Evolutionary conservation across 257 asterid genomes (phyloP).

Genomic region (Buddleja alternifolia): DNA sequence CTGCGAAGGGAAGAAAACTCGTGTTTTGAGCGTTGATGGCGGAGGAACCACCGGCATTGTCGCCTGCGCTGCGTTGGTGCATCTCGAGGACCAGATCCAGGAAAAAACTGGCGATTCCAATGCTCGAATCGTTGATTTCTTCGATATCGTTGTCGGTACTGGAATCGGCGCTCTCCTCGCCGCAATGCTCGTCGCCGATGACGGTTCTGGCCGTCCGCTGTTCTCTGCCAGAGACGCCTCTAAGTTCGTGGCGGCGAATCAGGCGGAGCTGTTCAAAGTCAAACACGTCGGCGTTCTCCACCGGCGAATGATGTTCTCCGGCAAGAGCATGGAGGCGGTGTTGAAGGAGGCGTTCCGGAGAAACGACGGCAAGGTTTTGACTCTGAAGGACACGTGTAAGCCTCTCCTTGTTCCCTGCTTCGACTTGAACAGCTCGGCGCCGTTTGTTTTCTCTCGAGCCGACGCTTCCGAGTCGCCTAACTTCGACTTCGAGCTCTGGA

Average conservation of each 20-base stretch:
- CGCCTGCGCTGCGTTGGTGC: constrained; percentile 65
- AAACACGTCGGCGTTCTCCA: constrained; percentile 50
- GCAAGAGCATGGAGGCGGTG: constrained; percentile 63
- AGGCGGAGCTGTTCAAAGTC: constrained; percentile 45
- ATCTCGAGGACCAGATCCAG: constrained; percentile 85
- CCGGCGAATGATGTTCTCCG: constrained; percentile 56
- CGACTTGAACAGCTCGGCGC: constrained; percentile 81
- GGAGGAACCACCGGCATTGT: constrained; percentile 72
- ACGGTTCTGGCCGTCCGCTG: constrained; percentile 73
- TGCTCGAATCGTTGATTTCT: constrained; percentile 73
- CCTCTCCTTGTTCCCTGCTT: constrained; percentile 88
- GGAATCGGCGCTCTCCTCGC: constrained; percentile 89
- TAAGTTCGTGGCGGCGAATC: constrained; percentile 51
- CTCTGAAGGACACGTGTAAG: constrained; percentile 81
- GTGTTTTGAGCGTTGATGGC: constrained; percentile 82
- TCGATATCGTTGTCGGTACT: constrained; percentile 83
- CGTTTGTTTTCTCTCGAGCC: constrained; percentile 95
- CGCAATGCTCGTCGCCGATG: constrained; percentile 74
- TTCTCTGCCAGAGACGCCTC: constrained; percentile 69
- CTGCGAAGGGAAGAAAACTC: constrained; percentile 73
- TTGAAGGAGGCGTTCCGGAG: constrained; percentile 66
- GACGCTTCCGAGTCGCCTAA: constrained; percentile 85
- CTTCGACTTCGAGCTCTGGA: constrained; percentile 89
- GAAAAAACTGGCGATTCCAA: constrained; percentile 64
- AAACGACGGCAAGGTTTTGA: constrained; percentile 60